These are phyloP conservation scores for Suhomyces emberorum DNA, from an alignment of 805 yeast genomes.

Conservation along the genomic window DNA sequence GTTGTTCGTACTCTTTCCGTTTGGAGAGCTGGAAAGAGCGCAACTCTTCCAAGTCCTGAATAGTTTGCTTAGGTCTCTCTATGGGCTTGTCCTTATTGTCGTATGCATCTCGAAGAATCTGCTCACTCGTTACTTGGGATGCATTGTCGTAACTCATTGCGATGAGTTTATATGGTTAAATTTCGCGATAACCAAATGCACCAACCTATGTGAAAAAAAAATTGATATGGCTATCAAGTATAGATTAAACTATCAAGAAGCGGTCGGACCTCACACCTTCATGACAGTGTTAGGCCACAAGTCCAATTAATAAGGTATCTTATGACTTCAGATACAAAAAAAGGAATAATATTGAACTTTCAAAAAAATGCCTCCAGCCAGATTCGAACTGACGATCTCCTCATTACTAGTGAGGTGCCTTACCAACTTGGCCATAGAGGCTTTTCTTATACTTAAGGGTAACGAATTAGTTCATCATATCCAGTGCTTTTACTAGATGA, in stretches of 20 bases:
- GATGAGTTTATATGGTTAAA: too few relatives aligned
- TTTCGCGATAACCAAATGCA: too few relatives aligned
- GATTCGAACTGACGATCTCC: constrained; percentile 19
- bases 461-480: too few relatives aligned
- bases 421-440: constrained; percentile 18
- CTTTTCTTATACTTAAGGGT: too few relatives aligned
- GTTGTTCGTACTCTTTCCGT: constrained; percentile 80
- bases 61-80: constrained; percentile 32
- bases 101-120: constrained; percentile 35
- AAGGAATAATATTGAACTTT: not conserved
- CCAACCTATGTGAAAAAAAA: too few relatives aligned
- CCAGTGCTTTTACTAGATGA: too few relatives aligned
- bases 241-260: too few relatives aligned
- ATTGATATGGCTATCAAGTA: too few relatives aligned
- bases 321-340: constrained; percentile 1
- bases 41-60: constrained; percentile 74
- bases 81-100: constrained; percentile 20
- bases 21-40: constrained; percentile 71
- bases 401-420: constrained; percentile 19
- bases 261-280: too few relatives aligned
- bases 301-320: too few relatives aligned
- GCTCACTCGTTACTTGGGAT: constrained; percentile 31
- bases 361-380: constrained; percentile 16
- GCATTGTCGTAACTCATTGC: not conserved
- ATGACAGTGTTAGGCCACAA: too few relatives aligned